Percentiles rank a stretch among this genome's conserved stretches.
phyloP scores from a whole-genome alignment of 495 filamentous ascomycete species.

The Geopyxis carbonaria region DNA sequence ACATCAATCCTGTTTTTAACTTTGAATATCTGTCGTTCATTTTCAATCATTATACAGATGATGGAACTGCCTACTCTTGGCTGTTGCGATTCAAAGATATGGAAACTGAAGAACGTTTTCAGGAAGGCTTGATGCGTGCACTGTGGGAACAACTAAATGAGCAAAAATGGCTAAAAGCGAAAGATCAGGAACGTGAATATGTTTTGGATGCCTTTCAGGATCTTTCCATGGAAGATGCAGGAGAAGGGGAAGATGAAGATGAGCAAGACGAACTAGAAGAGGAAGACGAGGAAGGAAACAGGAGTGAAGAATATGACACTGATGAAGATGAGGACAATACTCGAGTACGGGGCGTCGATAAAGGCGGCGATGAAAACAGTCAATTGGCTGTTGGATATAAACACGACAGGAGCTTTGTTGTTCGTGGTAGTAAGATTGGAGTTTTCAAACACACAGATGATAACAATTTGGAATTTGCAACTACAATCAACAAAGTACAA shows the following conservation, averaged over 20 bases:
- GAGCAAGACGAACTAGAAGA: conserved; percentile 46
- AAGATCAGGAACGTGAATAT: conserved; percentile 84
- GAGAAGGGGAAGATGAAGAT: conserved; percentile 39
- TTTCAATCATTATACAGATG: conserved; percentile 72
- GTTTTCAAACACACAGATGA: conserved; percentile 94
- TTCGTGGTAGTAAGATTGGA: conserved; percentile 91
- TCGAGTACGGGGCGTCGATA: conserved; percentile 41
- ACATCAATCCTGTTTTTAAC: conserved; percentile 97
- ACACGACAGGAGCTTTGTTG: conserved; percentile 89
- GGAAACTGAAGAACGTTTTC: conserved; percentile 64
- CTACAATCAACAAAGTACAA: conserved; percentile 88
- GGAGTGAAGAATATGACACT: conserved; percentile 71
- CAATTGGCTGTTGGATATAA: conserved; percentile 97
- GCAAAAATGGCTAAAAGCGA: conserved; percentile 80
- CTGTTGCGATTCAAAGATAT: conserved; percentile 79
- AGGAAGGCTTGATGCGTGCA: conserved; percentile 84
- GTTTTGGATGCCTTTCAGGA: conserved; percentile 93
- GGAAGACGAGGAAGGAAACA: conserved; percentile 43
- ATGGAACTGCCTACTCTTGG: conserved; percentile 91
- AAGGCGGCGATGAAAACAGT: conserved; percentile 80
- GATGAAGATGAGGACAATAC: conserved; percentile 80
- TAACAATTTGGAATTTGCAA: conserved; percentile 91
- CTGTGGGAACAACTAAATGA: conserved; percentile 96
- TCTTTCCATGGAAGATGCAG: conserved; percentile 69
- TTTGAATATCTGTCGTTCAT: conserved; percentile 97